phyloP scores from a whole-genome alignment of 1,139 yeast genomes.

The Eremothecium coryli region DNA sequence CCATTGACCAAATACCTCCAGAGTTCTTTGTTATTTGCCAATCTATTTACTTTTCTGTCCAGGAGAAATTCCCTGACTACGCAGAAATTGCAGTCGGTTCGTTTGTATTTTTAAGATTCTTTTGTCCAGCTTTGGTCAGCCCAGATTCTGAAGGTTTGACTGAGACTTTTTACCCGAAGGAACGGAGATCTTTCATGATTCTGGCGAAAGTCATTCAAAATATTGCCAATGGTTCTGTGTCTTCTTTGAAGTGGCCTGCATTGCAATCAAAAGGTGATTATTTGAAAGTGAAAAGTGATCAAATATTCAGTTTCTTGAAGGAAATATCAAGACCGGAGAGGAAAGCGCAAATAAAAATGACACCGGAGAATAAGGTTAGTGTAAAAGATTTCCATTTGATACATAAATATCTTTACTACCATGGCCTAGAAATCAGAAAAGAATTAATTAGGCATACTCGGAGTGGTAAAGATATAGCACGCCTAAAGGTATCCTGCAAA shows the following conservation, averaged over 20 bases:
- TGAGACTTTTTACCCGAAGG: constrained; percentile 34
- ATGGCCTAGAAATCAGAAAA: constrained; percentile 47
- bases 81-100: constrained; percentile 74
- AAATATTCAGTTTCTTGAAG: constrained; percentile 42
- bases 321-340: constrained; percentile 27
- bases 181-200: constrained; percentile 67
- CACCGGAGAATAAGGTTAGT: constrained; percentile 11
- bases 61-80: constrained; percentile 54
- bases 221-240: constrained; percentile 70
- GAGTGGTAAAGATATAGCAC: constrained; percentile 20
- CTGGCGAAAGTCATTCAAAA: constrained; percentile 81
- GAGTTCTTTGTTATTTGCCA: constrained; percentile 70
- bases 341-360: constrained; percentile 13
- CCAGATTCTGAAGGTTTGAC: constrained; percentile 63
- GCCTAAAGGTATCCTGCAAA: constrained; percentile 20
- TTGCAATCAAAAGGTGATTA: constrained; percentile 37
- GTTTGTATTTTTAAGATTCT: constrained; percentile 70
- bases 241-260: constrained; percentile 53
- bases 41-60: constrained; percentile 57
- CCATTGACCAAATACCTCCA: constrained; percentile 53
- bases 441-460: constrained; percentile 28
- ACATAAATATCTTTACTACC: constrained; percentile 57
- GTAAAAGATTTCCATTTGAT: constrained; percentile 45
- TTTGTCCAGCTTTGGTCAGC: constrained; percentile 87
- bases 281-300: constrained; percentile 37